phyloP scores from a whole-genome alignment of 768 basidiomycete species.

The Wakefieldia striispora region DNA sequence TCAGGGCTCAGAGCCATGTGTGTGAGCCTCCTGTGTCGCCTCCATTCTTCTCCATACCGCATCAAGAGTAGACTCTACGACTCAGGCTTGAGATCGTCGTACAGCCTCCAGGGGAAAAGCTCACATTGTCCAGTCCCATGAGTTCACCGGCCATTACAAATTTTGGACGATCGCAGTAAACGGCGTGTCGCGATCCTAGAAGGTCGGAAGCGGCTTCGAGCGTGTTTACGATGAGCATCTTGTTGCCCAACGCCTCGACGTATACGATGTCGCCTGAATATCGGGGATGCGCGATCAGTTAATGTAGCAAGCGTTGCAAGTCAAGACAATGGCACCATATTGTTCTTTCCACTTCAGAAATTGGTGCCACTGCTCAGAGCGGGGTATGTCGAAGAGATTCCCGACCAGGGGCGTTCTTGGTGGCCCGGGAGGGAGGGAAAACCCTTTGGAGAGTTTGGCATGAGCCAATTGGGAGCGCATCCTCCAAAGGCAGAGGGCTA shows the following conservation, averaged over 20 bases:
- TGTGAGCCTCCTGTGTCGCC: slow-evolving; percentile 27
- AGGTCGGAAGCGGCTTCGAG: slow-evolving; percentile 28
- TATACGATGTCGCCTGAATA: slow-evolving; percentile 30
- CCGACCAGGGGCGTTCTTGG: background rate
- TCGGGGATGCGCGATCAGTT: background rate
- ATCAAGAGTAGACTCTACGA: slow-evolving; percentile 23
- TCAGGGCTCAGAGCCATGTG: slow-evolving; percentile 28
- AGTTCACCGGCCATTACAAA: slow-evolving; percentile 38
- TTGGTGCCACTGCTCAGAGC: slow-evolving; percentile 1
- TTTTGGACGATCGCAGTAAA: slow-evolving; percentile 33
- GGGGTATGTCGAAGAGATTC: slow-evolving; percentile 11
- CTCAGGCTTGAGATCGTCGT: background rate
- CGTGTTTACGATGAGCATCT: slow-evolving; percentile 30
- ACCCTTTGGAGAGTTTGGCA: slow-evolving; percentile 4
- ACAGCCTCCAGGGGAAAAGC: background rate
- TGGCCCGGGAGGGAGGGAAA: slow-evolving; percentile 8
- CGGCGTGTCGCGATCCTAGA: slow-evolving; percentile 23
- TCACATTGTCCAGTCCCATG: slow-evolving; percentile 24
- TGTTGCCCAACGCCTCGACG: slow-evolving; percentile 26
- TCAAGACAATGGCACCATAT: slow-evolving; percentile 2
- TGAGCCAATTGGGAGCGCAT: background rate
- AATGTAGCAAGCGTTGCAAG: background rate
- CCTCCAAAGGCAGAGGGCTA: slow-evolving; percentile 6
- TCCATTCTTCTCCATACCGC: slow-evolving; percentile 21
- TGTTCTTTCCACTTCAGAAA: slow-evolving; percentile 10